Base-by-base conservation (phyloP, 768 basidiomycete species). In the Lyophyllum atratum region DNA sequence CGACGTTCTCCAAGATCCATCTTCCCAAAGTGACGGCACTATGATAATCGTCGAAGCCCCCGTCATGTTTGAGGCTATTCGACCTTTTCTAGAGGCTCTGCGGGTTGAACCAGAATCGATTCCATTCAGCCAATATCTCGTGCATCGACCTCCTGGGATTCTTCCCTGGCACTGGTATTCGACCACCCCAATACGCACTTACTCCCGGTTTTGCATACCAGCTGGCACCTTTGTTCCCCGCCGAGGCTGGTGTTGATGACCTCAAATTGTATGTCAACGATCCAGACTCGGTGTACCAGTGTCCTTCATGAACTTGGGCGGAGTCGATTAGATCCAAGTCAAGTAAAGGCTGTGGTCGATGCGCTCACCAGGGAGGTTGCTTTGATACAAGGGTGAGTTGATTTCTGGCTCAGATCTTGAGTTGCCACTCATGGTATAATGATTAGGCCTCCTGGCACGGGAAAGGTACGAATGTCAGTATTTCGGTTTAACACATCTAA, bases 371-470 rank as follows among this genome's bases (percentile, higher is more conserved):
- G 83, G 48, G 86, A 90, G 61, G 66, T 92, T 0, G 74, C 82
- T 0, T 69, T 92, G 46, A 87, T 93, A 37, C 89, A 92, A 71
- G 91, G 90, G 86, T 89, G 63, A 33, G 53, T 47, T 11, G 46
- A 6, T 34, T 19, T 8, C 46, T 55, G 4, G 33, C 15, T 0
- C 17, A 47, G 3, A 42, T 39, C 26, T 15, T 52, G 5, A 29
- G 51, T 1, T 53, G 54, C 25, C 47, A 29, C 24, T 54, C n/a
- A 62, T 25, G 7, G 19, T 19, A 44, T 52, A 26, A 25, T 54
- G 3, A 34, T 3, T 55, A 89, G 88, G 44, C 90, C 90, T 24
- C 90, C 90, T 1, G 90, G 90, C 1, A 91, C 90, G 0, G 90
- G 90, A 59, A 90, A 90, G 80, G 86, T 86, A 43, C 59, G 40